A percentile compares a stretch with the other conserved stretches of the same genome.
phyloP scores from a whole-genome alignment of 2,329 filamentous ascomycete species.

The Talaromyces sp. region DNA sequence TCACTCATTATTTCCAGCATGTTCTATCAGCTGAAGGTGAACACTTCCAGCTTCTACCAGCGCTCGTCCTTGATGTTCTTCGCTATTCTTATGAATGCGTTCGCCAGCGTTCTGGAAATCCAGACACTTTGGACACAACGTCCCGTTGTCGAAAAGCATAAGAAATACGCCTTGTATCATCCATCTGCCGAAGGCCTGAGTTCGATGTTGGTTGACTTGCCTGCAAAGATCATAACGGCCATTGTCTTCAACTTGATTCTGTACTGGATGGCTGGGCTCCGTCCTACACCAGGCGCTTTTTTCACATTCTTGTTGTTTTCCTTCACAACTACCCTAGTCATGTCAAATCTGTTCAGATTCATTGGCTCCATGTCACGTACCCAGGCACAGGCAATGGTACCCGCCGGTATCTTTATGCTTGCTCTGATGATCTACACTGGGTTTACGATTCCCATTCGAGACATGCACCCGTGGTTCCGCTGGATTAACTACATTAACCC shows the following conservation, averaged over 20 bases:
- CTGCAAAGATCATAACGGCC: slow-evolving; percentile 70
- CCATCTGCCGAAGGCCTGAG: slow-evolving; percentile 83
- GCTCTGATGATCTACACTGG: slow-evolving; percentile 47
- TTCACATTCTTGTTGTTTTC: slow-evolving; percentile 82
- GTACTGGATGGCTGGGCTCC: slow-evolving; percentile 84
- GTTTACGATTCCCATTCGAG: slow-evolving; percentile 38
- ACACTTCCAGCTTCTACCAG: slow-evolving; percentile 71
- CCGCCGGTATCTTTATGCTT: slow-evolving; percentile 48
- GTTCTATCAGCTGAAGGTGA: slow-evolving; percentile 68
- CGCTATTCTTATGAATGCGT: slow-evolving; percentile 80
- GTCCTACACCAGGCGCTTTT: slow-evolving; percentile 68
- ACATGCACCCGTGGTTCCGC: slow-evolving; percentile 76
- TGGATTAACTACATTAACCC: slow-evolving; percentile 84
- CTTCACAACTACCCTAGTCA: slow-evolving; percentile 67
- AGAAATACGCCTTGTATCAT: slow-evolving; percentile 84
- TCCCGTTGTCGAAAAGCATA: slow-evolving; percentile 87
- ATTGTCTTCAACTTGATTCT: slow-evolving; percentile 73
- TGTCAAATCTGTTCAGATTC: slow-evolving; percentile 83
- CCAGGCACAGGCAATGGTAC: slow-evolving; percentile 54
- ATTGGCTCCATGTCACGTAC: slow-evolving; percentile 72
- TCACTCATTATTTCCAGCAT: slow-evolving; percentile 74
- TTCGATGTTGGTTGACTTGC: slow-evolving; percentile 81
- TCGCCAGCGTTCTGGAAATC: slow-evolving; percentile 77
- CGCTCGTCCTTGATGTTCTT: slow-evolving; percentile 82
- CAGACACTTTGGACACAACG: slow-evolving; percentile 82